phyloP scores from a whole-genome alignment of 176 grass and related monocot species.

The Neostapfia colusana region DNA sequence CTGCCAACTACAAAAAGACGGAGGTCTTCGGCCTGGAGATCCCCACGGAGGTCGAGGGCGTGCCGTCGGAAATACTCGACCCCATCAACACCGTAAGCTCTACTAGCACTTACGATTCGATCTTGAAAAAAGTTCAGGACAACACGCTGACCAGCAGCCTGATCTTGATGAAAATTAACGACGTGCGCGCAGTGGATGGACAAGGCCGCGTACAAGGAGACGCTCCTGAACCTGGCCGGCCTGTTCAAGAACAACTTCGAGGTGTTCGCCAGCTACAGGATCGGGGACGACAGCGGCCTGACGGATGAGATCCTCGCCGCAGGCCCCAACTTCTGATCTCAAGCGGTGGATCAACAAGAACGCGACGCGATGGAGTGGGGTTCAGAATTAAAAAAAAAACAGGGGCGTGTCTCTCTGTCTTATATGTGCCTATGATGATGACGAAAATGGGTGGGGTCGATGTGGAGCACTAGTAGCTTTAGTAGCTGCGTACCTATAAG shows the following conservation, averaged over 20 bases:
- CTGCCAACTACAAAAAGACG: constrained; percentile 74
- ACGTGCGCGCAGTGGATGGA: constrained; percentile 61
- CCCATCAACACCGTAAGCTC: constrained; percentile 87
- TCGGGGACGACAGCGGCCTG: constrained; percentile 64
- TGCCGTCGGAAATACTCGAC: constrained; percentile 92
- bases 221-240: constrained; percentile 79
- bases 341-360: constrained; percentile 17
- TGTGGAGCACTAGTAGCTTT: constrained; percentile 20
- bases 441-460: constrained; percentile 31
- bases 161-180: not conserved
- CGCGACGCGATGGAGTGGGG: constrained; percentile 3
- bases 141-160: not conserved
- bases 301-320: constrained; percentile 94
- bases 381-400: constrained; percentile 57
- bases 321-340: constrained; percentile 78
- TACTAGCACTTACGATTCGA: not conserved
- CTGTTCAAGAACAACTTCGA: constrained; percentile 98
- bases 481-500: constrained; percentile 32
- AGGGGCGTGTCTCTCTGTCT: not conserved
- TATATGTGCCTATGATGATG: constrained; percentile 22
- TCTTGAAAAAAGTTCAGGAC: not conserved
- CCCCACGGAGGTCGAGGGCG: constrained; percentile 66
- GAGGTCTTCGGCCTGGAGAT: constrained; percentile 95
- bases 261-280: constrained; percentile 89
- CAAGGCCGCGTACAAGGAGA: constrained; percentile 77